Evolutionary conservation across 441 rosid species (phyloP), one percentile per base, ranked within the genome.

Genomic region (Adansonia madagascariensis): DNA sequence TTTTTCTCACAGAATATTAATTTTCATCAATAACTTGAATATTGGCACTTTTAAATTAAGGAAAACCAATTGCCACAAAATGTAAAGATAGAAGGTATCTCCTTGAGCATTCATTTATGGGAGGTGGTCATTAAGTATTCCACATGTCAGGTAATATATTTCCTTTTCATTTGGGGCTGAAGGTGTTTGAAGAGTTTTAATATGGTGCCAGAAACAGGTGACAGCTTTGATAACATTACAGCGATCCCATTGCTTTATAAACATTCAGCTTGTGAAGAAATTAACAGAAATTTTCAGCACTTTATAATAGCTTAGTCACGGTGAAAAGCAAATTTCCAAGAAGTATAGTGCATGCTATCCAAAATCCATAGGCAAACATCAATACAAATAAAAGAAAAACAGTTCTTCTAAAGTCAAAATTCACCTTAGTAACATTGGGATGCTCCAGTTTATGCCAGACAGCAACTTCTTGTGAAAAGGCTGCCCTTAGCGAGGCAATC

Each of bases 391-490:
- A 61, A 27, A 1, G 47, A 31, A 75, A 62, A 52, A 35, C 6
- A 14, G 39, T 60, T 20, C 27, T 43, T 27, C 20, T 61, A 6
- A 65, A 52, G 49, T n/a, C 64, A 53, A 76, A 61, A 81, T 56
- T 43, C 18, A 95, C 99, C 99, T 94, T 94, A 18, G 99, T 94
- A 80, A 95, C 97, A 85, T 95, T 95, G 75, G 97, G 98, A 85
- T 95, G 97, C 78, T 95, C 88, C 57, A 95, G 93, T 80, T 91
- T 94, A 85, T 94, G 99, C 99, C 99, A 95, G 68, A 94, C 99
- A 64, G 92, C 90, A 85, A 95, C 98, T 84, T 95, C 99, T 83
- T 95, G 98, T 5, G 88, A 74, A 82, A 95, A 95, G 74, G 91
- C 93, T 20, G 96, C 84, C 83, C 98, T 90, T 63, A 93, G 76